phyloP scores from a whole-genome alignment of 2,329 filamentous ascomycete species.

The Botrytis aclada region DNA sequence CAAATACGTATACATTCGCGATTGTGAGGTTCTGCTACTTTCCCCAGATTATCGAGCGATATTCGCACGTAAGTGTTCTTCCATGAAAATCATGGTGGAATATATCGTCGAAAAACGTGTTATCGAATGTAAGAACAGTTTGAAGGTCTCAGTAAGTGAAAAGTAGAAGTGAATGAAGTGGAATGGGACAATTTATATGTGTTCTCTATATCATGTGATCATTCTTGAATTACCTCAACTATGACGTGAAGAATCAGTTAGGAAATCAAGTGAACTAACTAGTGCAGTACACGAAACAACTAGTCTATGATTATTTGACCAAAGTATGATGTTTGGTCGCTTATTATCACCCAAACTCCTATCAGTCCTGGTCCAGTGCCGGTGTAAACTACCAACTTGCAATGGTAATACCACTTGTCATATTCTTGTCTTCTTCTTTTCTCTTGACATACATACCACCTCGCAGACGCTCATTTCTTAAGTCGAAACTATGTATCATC shows the following conservation, averaged over 20 bases:
- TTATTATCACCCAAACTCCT: background rate
- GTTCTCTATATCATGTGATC: background rate
- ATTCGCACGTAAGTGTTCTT: too few species aligned
- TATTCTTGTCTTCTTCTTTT: background rate
- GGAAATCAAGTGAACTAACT: background rate
- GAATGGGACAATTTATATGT: background rate
- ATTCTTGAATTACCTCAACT: background rate
- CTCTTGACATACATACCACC: background rate
- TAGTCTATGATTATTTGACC: background rate
- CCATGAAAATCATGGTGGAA: background rate
- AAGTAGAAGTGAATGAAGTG: background rate
- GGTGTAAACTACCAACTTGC: background rate
- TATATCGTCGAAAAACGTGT: background rate
- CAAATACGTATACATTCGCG: too few species aligned
- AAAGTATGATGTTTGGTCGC: background rate
- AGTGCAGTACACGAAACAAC: background rate
- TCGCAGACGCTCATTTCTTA: background rate
- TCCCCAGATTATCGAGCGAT: too few species aligned
- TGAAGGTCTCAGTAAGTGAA: background rate
- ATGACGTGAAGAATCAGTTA: background rate
- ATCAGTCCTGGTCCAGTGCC: background rate
- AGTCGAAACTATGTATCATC: background rate
- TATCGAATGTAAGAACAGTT: background rate
- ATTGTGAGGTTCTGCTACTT: too few species aligned
- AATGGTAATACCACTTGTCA: background rate